phyloP scores from a whole-genome alignment of 352 stramenopile species.

The Lagenidium sp. region DNA sequence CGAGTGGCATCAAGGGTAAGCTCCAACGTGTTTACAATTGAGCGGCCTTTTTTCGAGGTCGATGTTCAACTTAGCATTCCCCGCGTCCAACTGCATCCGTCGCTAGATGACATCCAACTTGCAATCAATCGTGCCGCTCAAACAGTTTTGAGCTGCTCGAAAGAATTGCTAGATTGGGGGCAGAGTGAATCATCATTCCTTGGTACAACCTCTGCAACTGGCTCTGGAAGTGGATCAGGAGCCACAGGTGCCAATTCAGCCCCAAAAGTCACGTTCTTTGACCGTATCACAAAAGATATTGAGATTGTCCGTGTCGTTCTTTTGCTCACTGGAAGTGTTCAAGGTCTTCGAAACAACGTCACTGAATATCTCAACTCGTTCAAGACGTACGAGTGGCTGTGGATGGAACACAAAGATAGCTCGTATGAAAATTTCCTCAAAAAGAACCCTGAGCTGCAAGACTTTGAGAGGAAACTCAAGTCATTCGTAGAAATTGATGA shows the following conservation, averaged over 20 bases:
- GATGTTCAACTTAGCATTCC: conserved; percentile 95
- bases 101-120: conserved; percentile 96
- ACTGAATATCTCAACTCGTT: conserved; percentile 96
- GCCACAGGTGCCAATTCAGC: conserved; percentile 6
- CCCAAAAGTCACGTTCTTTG: conserved; percentile 92
- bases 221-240: conserved; percentile 4
- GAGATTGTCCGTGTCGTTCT: conserved; percentile 97
- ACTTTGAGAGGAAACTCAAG: conserved; percentile 96
- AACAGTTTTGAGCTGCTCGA: conserved; percentile 96
- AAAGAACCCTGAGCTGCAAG: conserved; percentile 91
- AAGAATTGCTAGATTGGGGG: conserved; percentile 94
- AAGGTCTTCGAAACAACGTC: conserved; percentile 96
- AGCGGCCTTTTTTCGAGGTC: conserved; percentile 97
- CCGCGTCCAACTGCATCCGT: conserved; percentile 91
- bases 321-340: conserved; percentile 95
- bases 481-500: conserved; percentile 94
- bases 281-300: conserved; percentile 98
- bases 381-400: conserved; percentile 96
- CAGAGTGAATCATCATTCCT: conserved; percentile 50
- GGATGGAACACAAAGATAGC: conserved; percentile 96
- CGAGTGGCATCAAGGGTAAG: conserved; percentile 89
- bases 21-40: conserved; percentile 86
- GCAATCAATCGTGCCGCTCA: conserved; percentile 97
- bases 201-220: conserved; percentile 14
- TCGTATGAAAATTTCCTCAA: conserved; percentile 93